Base-by-base conservation (phyloP, 2,329 filamentous ascomycete genomes). In the Botrytis tulipae region DNA sequence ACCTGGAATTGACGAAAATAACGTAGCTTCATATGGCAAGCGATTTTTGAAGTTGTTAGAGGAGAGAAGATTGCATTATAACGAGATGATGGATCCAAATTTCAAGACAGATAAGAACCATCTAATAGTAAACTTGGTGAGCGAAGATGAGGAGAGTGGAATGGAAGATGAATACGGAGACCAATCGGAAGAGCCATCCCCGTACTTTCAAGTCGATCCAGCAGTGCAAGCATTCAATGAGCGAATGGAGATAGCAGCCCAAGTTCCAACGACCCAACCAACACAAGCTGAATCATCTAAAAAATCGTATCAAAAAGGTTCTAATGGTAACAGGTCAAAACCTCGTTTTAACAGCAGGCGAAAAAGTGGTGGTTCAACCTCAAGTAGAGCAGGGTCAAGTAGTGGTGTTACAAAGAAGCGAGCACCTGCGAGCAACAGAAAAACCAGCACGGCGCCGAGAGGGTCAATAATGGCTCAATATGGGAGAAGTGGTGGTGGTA, bases 1-100 rank as follows among this genome's bases (percentile, higher is more conserved):
- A 67, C 86, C 86, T 0, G 88, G 87, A 16, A 91, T 95, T 73
- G 86, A 91, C 71, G 76, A 80, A 1, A 87, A 89, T 40, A 91
- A 89, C 79, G 90, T 94, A 37, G 80, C 85, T 62, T 83, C 84
- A 3, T 89, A 90, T 79, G 92, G 92, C 12, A 83, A 82, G 48
- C 85, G 84, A 71, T 89, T 95, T 75, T 80, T 92, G 54, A 84
- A 85, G 1, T 81, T 94, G 8, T 83, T 94, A 65, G 83, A 84
- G 70, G 82, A 83, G 22, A 86, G 84, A 75, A 82, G 86, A 44
- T 74, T 78, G 0, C 82, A 83, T 57, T 90, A 89, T 76, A 81
- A 82, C 46, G 84, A 86, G 63, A 87, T 88, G 78, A 86, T 86
- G 83, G 66, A 73, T 48, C 76, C 81, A 62, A 75, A 79, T 51